phyloP scores from a whole-genome alignment of 805 yeast genomes.

The Priceomyces medius region DNA sequence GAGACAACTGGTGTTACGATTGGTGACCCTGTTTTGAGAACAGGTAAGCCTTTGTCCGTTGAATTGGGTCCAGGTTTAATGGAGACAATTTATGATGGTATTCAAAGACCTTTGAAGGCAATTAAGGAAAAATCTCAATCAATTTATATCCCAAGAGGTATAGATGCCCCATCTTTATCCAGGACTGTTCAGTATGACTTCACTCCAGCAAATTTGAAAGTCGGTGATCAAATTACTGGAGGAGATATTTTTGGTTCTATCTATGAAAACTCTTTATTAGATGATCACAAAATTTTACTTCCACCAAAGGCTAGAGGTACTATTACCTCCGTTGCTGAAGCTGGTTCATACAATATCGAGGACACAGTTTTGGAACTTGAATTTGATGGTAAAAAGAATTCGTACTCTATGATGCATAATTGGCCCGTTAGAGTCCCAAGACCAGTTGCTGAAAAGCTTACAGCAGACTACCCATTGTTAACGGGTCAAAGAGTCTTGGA shows the following conservation, averaged over 20 bases:
- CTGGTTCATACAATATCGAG: slow-evolving; percentile 89
- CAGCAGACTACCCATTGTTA: slow-evolving; percentile 92
- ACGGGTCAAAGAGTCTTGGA: slow-evolving; percentile 99
- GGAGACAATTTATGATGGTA: slow-evolving; percentile 99
- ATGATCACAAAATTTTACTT: slow-evolving; percentile 88
- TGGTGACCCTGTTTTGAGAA: slow-evolving; percentile 97
- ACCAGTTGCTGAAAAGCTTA: slow-evolving; percentile 91
- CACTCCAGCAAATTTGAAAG: slow-evolving; percentile 72
- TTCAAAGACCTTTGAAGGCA: slow-evolving; percentile 96
- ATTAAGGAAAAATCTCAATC: slow-evolving; percentile 85
- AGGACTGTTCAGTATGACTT: slow-evolving; percentile 83
- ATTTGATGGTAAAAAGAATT: slow-evolving; percentile 79
- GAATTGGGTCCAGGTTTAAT: slow-evolving; percentile 99
- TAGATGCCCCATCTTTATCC: slow-evolving; percentile 91
- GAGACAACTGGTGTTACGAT: slow-evolving; percentile 99
- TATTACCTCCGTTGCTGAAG: slow-evolving; percentile 79
- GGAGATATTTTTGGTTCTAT: slow-evolving; percentile 96
- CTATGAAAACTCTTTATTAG: slow-evolving; percentile 88
- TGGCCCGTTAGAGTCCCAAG: slow-evolving; percentile 99
- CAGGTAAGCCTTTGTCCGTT: slow-evolving; percentile 98
- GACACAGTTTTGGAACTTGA: slow-evolving; percentile 91
- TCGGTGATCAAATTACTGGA: slow-evolving; percentile 97
- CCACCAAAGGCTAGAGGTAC: slow-evolving; percentile 99
- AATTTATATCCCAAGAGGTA: slow-evolving; percentile 98
- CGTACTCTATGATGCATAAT: slow-evolving; percentile 93